Evolutionary conservation across 371 early-diverging fungal species (phyloP), one percentile per base, ranked within the genome.

Genomic region (Mortierella sp.): DNA sequence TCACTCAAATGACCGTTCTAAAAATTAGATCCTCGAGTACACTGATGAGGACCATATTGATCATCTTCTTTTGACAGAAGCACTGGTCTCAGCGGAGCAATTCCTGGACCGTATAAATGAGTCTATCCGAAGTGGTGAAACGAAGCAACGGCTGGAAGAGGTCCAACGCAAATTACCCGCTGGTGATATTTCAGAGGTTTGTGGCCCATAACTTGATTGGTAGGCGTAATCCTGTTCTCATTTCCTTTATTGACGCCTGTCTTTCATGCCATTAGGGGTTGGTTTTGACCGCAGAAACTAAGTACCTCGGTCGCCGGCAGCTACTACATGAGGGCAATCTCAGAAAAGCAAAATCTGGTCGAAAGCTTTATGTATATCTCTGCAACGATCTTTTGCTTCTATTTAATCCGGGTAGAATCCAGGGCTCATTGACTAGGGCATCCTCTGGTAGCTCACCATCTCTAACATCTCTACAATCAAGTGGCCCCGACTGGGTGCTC

Each of bases 361-460:
- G 94, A 32, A 94, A 92, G 66, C 85, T 98, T 10, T 91, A 94
- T 70, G 94, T 86, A 5, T 96, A 91, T 71, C 84, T 98, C 43
- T 96, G 96, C 81, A 96, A 93, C 68, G 98, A 98, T 83, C 78
- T 96, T 61, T 72, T 98, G 10, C 77, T 98, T 51, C 82, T 98
- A 5, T 78, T 78, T 49, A 28, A 69, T 12, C 79, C 79, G 17
- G 72, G 77, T 2, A 63, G 68, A 26, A 23, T 23, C 13, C 49
- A 40, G 22, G 61, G 62, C 13, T 7, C 67, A 10, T 17, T 71
- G 64, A 40, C 60, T 2, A 65, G 47, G 12, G 55, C 76, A 10
- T 56, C 34, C 23, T 49, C 63, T 3, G 23, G 28, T 29, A 56
- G 40, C 19, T 56, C 70, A 5, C 37, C 51, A 10, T 64, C 70